Evolutionary conservation across 129 eudicot species (phyloP).

Genomic region (Silybum marianum): DNA sequence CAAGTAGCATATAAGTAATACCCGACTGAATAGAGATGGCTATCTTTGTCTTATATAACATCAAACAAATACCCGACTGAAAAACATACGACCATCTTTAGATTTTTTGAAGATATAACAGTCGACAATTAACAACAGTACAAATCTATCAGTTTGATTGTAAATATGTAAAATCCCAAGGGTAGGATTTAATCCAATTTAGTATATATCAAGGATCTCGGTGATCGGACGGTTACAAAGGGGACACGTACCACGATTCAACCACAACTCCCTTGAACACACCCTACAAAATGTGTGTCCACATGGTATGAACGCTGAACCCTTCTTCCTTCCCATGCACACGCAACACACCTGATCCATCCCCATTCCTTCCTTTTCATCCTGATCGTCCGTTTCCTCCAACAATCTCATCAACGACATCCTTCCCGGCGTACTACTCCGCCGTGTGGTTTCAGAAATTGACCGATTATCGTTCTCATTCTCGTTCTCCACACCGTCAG

Average conservation of each 20-base stretch:
- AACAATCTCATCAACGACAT: constrained; percentile 80
- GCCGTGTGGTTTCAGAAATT: background rate
- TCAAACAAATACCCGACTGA: background rate
- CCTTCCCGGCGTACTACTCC: constrained; percentile 40
- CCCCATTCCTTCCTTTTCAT: constrained; percentile 36
- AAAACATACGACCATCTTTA: background rate
- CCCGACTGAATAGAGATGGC: too few species aligned
- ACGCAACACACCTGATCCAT: constrained; percentile 76
- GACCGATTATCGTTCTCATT: background rate
- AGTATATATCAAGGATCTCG: constrained; percentile 79
- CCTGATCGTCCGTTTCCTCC: constrained; percentile 69
- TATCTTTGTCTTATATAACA: background rate
- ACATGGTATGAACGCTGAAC: constrained; percentile 94
- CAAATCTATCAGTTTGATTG: background rate
- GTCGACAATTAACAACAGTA: background rate
- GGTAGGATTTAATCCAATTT: background rate
- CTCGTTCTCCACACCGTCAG: background rate
- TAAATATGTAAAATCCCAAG: background rate
- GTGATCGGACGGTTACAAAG: constrained; percentile 77
- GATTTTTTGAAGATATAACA: background rate
- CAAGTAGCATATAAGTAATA: too few species aligned
- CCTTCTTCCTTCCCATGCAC: constrained; percentile 96
- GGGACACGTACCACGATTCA: constrained; percentile 88
- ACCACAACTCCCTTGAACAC: constrained; percentile 90
- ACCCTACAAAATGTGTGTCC: constrained; percentile 93